A percentile compares a stretch with the other conserved stretches of the same genome.
phyloP scores from a whole-genome alignment of 208 protist genomes.

The Leishmania gerbilli region DNA sequence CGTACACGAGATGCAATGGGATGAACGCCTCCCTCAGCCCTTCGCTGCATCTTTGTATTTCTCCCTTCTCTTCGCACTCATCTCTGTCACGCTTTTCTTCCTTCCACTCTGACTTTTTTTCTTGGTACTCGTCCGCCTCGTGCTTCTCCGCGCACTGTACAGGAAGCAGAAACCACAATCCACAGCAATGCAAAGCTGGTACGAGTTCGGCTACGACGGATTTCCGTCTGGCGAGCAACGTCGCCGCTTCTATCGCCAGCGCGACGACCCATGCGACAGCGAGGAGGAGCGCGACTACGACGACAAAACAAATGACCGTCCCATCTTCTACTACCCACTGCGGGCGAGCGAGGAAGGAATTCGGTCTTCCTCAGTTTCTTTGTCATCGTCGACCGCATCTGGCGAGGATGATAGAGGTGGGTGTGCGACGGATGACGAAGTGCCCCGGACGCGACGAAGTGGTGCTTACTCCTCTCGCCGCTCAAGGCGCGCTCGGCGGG shows the following conservation, averaged over 20 bases:
- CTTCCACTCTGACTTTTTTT: neutral
- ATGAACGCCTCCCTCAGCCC: neutral
- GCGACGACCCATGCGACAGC: slow-evolving; percentile 85
- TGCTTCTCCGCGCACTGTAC: neutral
- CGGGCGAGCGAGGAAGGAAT: slow-evolving; percentile 45
- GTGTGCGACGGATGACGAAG: neutral
- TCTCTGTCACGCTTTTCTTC: neutral
- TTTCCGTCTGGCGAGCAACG: slow-evolving; percentile 77
- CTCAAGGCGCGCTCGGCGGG: neutral
- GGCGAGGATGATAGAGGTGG: slow-evolving; percentile 12
- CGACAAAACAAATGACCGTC: slow-evolving; percentile 64
- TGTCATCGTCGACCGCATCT: neutral
- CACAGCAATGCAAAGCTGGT: slow-evolving; percentile 72
- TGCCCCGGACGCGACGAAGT: neutral
- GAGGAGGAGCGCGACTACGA: slow-evolving; percentile 81
- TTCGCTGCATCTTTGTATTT: neutral
- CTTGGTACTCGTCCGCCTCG: slow-evolving; percentile 4
- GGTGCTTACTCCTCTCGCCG: slow-evolving; percentile 2
- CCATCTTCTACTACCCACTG: slow-evolving; percentile 71
- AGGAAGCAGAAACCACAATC: neutral
- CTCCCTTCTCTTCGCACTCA: neutral
- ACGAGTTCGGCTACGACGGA: slow-evolving; percentile 83
- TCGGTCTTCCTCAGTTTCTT: slow-evolving; percentile 12
- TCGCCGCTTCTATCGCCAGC: slow-evolving; percentile 82
- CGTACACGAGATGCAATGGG: neutral